Percentiles rank a stretch among this genome's conserved stretches.
Evolutionary conservation across 2,329 filamentous ascomycete genomes (phyloP).

Genomic region (Botrytis squamosa): DNA sequence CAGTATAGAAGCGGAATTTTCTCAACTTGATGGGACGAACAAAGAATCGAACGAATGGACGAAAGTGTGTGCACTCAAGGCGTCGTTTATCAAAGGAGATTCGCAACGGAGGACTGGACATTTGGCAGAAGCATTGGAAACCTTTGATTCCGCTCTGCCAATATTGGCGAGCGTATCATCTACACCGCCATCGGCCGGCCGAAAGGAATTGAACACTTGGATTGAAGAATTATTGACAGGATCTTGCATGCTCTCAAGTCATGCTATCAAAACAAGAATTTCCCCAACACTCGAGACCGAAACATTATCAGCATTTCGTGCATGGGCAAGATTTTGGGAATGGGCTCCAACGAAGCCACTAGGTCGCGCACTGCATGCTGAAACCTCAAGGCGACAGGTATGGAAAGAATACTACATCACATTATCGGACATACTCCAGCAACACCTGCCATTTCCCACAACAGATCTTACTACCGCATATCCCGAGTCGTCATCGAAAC

Average conservation of each 20-base stretch:
- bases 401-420: constrained; percentile 85
- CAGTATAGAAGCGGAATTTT: constrained; percentile 56
- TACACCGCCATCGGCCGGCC: constrained; percentile 47
- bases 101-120: constrained; percentile 52
- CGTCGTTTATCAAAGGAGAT: constrained; percentile 72
- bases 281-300: constrained; percentile 52
- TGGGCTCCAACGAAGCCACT: constrained; percentile 46
- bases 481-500: constrained; percentile 54
- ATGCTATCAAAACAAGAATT: constrained; percentile 53
- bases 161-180: constrained; percentile 57
- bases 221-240: constrained; percentile 75
- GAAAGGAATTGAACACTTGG: constrained; percentile 72
- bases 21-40: constrained; percentile 52
- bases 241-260: constrained; percentile 67
- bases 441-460: constrained; percentile 59
- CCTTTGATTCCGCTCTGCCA: constrained; percentile 65
- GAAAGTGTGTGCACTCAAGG: constrained; percentile 76
- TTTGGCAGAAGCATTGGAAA: constrained; percentile 59
- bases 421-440: constrained; percentile 72
- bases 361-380: constrained; percentile 57
- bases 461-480: constrained; percentile 43
- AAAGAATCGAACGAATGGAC: constrained; percentile 68
- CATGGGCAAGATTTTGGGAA: constrained; percentile 72
- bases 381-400: constrained; percentile 63
- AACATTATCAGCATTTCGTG: constrained; percentile 57